Percentiles rank a stretch among this genome's conserved stretches.
Conservation (phyloP, 1,139 yeast genomes). For the Hyphopichia buzzinii region DNA sequence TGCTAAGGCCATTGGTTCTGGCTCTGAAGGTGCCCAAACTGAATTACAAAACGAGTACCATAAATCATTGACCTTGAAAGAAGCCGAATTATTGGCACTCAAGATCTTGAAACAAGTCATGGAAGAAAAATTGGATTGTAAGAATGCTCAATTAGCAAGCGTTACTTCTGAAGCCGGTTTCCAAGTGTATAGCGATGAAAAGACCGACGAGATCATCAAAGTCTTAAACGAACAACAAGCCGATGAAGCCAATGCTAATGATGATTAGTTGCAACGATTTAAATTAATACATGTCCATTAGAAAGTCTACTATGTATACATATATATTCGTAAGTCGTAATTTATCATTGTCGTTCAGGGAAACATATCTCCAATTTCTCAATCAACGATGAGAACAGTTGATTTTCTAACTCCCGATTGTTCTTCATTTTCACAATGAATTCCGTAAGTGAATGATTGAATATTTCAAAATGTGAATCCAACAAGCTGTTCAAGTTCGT, state of each 20-base stretch:
- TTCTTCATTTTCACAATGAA: constrained; percentile 54
- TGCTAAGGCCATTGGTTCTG: constrained; percentile 98
- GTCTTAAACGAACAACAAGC: constrained; percentile 66
- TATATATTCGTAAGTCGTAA: constrained; percentile 5
- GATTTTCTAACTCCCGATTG: constrained; percentile 64
- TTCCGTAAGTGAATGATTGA: constrained; percentile 52
- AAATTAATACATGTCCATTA: neutral
- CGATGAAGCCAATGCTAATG: constrained; percentile 3
- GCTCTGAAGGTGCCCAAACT: constrained; percentile 98
- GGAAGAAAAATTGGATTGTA: constrained; percentile 97
- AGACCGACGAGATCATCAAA: constrained; percentile 79
- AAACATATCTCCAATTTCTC: constrained; percentile 49
- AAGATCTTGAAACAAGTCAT: constrained; percentile 95
- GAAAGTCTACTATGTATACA: constrained; percentile 1
- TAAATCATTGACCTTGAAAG: constrained; percentile 86
- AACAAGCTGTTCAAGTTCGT: constrained; percentile 48
- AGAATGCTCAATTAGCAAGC: constrained; percentile 92
- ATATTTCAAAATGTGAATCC: constrained; percentile 51
- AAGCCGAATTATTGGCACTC: constrained; percentile 87
- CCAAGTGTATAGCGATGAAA: constrained; percentile 78
- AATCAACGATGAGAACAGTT: constrained; percentile 51
- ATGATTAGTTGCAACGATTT: constrained; percentile 1
- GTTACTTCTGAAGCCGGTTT: constrained; percentile 88
- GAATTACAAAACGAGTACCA: constrained; percentile 97
- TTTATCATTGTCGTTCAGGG: constrained; percentile 21